Evolutionary conservation across 345 rosid species (phyloP).

Genomic region (Camelina sativa): DNA sequence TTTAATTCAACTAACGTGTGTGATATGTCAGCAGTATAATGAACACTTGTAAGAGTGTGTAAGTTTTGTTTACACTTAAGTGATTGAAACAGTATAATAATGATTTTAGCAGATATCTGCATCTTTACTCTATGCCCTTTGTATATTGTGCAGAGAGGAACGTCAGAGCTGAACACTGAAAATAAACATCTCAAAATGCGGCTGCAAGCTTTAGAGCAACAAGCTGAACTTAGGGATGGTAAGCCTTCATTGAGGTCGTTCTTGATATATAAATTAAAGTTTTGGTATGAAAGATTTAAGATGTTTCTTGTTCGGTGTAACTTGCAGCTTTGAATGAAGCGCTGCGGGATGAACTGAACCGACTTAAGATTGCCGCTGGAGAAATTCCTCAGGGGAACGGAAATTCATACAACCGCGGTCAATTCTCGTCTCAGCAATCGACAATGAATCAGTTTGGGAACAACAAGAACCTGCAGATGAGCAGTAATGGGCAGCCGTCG

Average conservation of each 20-base stretch:
- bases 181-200: conserved; percentile 48
- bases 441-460: conserved; percentile 53
- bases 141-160: conserved; percentile 43
- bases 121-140: not conserved
- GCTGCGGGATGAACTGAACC: conserved; percentile 81
- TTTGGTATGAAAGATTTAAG: not conserved
- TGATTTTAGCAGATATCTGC: not conserved
- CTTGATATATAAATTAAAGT: not conserved
- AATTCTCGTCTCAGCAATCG: conserved; percentile 56
- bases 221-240: conserved; percentile 45
- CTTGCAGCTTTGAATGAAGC: conserved; percentile 82
- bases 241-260: not conserved
- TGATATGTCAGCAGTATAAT: not conserved
- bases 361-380: conserved; percentile 81
- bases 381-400: conserved; percentile 68
- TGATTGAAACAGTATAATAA: not conserved
- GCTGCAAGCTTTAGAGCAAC: conserved; percentile 40
- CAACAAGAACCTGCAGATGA: conserved; percentile 53
- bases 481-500: conserved; percentile 47
- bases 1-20: not conserved
- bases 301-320: not conserved
- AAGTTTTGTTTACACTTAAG: no score
- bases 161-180: conserved; percentile 40
- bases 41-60: not conserved
- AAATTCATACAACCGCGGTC: conserved; percentile 54